These are phyloP conservation scores for Leccinum ponderosum DNA, from an alignment of 1,284 basidiomycete species.

Conservation along the genomic window DNA sequence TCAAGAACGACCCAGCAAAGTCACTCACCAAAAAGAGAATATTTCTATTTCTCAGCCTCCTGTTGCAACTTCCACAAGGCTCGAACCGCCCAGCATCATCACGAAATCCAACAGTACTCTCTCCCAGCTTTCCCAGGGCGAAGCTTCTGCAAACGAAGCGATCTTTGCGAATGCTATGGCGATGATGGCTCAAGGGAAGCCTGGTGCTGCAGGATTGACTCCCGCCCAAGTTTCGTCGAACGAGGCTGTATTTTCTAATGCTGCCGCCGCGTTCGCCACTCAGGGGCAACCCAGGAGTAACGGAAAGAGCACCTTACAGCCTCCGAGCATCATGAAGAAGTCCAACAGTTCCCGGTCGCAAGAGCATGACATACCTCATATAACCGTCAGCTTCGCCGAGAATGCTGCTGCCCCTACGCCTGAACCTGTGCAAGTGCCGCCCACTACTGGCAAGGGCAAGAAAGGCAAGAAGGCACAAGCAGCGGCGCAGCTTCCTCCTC, in stretches of 20 bases:
- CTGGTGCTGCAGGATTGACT: constrained; percentile 9
- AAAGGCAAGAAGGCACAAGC: constrained; percentile 29
- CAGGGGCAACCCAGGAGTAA: constrained; percentile 12
- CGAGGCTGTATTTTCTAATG: constrained; percentile 26
- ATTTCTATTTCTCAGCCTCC: constrained; percentile 13
- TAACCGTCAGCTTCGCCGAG: constrained; percentile 27
- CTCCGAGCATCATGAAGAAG: constrained; percentile 28
- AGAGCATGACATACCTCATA: constrained; percentile 29
- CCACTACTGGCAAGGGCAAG: constrained; percentile 17
- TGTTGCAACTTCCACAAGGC: constrained; percentile 14
- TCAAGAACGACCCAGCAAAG: constrained; percentile 15
- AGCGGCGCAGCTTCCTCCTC: constrained; percentile 7
- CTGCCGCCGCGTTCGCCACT: constrained; percentile 18
- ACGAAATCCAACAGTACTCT: constrained; percentile 28
- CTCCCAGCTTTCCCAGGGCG: constrained; percentile 32
- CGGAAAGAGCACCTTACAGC: constrained; percentile 13
- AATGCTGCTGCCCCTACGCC: not conserved
- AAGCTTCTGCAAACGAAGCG: constrained; percentile 25
- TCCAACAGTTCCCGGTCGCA: constrained; percentile 26
- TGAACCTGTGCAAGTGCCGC: constrained; percentile 11
- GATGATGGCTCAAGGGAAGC: constrained; percentile 21
- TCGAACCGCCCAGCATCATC: constrained; percentile 22
- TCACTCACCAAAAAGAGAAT: constrained; percentile 24
- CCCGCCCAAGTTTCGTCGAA: constrained; percentile 23
- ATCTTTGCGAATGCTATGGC: constrained; percentile 28